These are phyloP conservation scores for Nakazawaea ishiwadae DNA, from an alignment of 805 yeast species.

Conservation along the genomic window DNA sequence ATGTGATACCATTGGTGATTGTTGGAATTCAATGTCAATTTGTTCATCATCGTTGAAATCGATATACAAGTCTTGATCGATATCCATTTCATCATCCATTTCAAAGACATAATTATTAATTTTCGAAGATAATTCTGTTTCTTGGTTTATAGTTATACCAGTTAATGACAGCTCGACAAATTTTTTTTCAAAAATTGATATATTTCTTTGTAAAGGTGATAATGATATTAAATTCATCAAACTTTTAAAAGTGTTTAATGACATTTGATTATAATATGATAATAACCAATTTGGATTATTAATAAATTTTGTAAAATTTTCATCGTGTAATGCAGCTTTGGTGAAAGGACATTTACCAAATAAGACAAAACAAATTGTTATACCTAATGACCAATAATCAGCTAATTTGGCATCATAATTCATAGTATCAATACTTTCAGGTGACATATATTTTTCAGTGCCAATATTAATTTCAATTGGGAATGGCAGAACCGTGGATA, in stretches of 20 bases:
- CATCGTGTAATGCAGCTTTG: constrained; percentile 29
- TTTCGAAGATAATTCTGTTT: neutral
- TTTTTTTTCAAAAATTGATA: constrained; percentile 22
- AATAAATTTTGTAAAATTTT: constrained; percentile 39
- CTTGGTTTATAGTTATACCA: constrained; percentile 2
- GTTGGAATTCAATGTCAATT: too few species aligned
- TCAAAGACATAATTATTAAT: constrained; percentile 4
- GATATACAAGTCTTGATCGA: neutral
- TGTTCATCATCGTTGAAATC: neutral
- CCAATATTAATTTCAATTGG: constrained; percentile 40
- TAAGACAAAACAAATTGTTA: constrained; percentile 43
- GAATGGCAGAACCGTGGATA: constrained; percentile 37
- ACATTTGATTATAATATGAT: constrained; percentile 41
- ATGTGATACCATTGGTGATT: neutral
- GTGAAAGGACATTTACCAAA: constrained; percentile 53
- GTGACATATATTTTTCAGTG: constrained; percentile 59
- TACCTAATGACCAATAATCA: constrained; percentile 54
- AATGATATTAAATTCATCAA: constrained; percentile 34
- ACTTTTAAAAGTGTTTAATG: constrained; percentile 34
- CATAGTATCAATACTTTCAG: constrained; percentile 32
- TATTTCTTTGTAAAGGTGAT: constrained; percentile 34
- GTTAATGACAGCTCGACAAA: neutral
- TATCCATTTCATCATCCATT: constrained; percentile 2
- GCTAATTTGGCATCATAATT: constrained; percentile 38
- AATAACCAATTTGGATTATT: constrained; percentile 36